Base-by-base conservation (phyloP, 257 asterid species). In the Solanum sitiens region DNA sequence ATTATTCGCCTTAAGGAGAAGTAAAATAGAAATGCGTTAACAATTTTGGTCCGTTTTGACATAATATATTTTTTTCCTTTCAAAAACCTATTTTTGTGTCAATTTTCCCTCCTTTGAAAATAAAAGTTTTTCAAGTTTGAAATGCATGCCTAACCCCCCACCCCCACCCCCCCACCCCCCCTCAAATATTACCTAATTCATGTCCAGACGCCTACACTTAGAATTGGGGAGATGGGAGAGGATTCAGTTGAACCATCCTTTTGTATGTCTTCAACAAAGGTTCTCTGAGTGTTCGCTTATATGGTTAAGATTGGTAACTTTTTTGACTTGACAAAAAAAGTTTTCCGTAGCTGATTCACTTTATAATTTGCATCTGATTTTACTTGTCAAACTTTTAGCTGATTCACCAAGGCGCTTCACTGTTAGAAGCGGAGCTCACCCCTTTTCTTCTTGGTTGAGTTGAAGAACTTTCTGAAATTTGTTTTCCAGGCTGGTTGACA, bases 401-500 rank as follows among this genome's bases (percentile, higher is more conserved):
- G 39, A 37, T 37, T 37, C 85, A 30, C 68, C 68, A 18, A 79
- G 40, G 85, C 4, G 45, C 42, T 82, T 79, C 85, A 45, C 39
- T 79, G 67, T 50, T 40, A 79, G 67, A 45, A 79, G 67, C 3
- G 65, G 65, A 79, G 84, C 33, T 45, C 39, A 30, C 21, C 85
- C 85, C 53, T 45, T 86, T 72, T 53, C 15, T 32, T 21, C 25
- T 86, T 68, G 33, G 59, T 70, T 30, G 86, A 86, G 74, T 89
- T 86, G 67, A 45, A 86, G 84, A 88, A 87, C 86, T 90, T 33
- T 33, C 44, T 85, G 88, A 74, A 68, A 14, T 37, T 88, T 89
- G 84, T 86, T 74, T 85, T 86, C 91, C 88, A 97, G 99, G 98
- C 90, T 97, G 90, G 91, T 97, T 91, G 98, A 96, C 92, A 91